These are phyloP conservation scores for Daldinia loculata DNA, from an alignment of 495 filamentous ascomycete genomes.

Conservation along the genomic window DNA sequence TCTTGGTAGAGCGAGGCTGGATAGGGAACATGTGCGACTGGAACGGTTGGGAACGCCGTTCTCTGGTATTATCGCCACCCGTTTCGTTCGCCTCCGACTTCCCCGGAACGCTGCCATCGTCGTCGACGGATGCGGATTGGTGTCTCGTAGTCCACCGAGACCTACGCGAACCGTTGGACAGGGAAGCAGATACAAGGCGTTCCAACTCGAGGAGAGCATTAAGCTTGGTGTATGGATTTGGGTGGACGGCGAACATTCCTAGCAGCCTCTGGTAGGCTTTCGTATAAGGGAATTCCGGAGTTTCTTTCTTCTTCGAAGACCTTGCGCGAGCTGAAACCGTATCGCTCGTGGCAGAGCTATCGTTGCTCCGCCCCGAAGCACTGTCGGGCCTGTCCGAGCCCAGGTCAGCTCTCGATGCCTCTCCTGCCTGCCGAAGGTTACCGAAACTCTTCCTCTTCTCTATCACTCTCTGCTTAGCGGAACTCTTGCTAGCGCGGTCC, in stretches of 20 bases:
- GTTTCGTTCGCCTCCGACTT: constrained; percentile 29
- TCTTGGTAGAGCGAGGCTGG: constrained; percentile 44
- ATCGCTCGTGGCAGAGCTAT: constrained; percentile 54
- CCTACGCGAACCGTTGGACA: constrained; percentile 55
- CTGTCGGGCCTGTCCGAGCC: constrained; percentile 44
- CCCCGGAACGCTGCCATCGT: constrained; percentile 29
- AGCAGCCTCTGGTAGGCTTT: constrained; percentile 81
- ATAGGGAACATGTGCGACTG: constrained; percentile 48
- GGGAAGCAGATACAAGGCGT: constrained; percentile 78
- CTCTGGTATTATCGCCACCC: constrained; percentile 70
- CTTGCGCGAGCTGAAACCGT: constrained; percentile 49
- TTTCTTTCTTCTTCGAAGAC: constrained; percentile 50
- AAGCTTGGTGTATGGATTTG: constrained; percentile 87
- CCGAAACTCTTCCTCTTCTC: constrained; percentile 68
- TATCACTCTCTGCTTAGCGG: constrained; percentile 61
- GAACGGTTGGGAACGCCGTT: constrained; percentile 69
- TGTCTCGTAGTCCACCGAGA: constrained; percentile 49
- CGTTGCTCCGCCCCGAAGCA: constrained; percentile 49
- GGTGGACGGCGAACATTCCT: constrained; percentile 87
- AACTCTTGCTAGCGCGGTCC: constrained; percentile 49
- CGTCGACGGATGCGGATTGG: constrained; percentile 36
- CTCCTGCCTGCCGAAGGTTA: constrained; percentile 56
- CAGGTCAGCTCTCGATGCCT: constrained; percentile 46
- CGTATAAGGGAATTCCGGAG: constrained; percentile 72
- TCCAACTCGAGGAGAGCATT: constrained; percentile 84